phyloP scores from a whole-genome alignment of 768 basidiomycete genomes.

The Pleurotus platypus region DNA sequence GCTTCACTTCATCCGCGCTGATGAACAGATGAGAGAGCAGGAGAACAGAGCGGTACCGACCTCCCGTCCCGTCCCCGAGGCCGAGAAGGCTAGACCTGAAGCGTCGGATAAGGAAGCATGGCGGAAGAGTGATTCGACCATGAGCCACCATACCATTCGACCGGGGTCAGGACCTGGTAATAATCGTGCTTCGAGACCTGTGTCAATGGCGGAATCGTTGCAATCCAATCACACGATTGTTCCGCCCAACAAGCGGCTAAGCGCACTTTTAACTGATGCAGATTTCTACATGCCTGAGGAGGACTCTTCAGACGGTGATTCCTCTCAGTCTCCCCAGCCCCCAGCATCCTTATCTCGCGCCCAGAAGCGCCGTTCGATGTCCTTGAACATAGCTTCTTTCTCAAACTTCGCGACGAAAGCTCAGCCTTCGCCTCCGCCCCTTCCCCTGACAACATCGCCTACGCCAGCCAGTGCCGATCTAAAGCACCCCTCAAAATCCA shows the following conservation, averaged over 20 bases:
- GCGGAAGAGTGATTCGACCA: slow-evolving; percentile 83
- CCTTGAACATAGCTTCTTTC: slow-evolving; percentile 46
- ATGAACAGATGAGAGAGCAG: slow-evolving; percentile 27
- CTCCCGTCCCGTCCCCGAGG: neutral
- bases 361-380: slow-evolving; percentile 62
- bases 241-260: slow-evolving; percentile 61
- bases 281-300: slow-evolving; percentile 69
- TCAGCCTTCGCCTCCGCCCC: slow-evolving; percentile 18
- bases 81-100: slow-evolving; percentile 17
- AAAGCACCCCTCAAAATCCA: slow-evolving; percentile 28
- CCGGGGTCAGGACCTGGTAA: slow-evolving; percentile 40
- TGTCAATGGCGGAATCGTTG: slow-evolving; percentile 75
- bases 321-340: slow-evolving; percentile 21
- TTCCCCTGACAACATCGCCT: slow-evolving; percentile 20
- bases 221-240: slow-evolving; percentile 74
- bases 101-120: slow-evolving; percentile 56
- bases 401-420: slow-evolving; percentile 16
- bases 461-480: slow-evolving; percentile 17
- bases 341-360: slow-evolving; percentile 43
- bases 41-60: slow-evolving; percentile 7
- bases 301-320: slow-evolving; percentile 27
- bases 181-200: slow-evolving; percentile 59
- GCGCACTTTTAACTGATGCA: slow-evolving; percentile 63
- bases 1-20: slow-evolving; percentile 47
- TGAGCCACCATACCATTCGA: slow-evolving; percentile 70